phyloP scores from a whole-genome alignment of 331 rosid species.

The Pyracantha coccinea region DNA sequence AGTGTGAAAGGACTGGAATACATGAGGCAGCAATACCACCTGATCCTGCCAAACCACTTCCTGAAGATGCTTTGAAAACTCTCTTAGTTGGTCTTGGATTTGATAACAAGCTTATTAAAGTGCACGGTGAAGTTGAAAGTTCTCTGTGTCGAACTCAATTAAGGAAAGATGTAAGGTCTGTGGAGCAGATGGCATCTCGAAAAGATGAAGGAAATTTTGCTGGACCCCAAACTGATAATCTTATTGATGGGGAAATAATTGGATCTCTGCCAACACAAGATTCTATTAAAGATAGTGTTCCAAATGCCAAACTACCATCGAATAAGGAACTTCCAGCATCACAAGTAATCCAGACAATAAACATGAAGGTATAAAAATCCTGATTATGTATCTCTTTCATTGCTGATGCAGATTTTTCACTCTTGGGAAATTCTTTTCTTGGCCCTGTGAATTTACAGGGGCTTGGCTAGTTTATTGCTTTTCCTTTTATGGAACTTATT shows the following conservation, averaged over 20 bases:
- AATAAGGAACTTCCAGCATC: slow-evolving; percentile 35
- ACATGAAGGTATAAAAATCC: slow-evolving; percentile 38
- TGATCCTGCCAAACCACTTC: slow-evolving; percentile 60
- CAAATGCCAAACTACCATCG: slow-evolving; percentile 7
- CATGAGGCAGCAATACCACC: slow-evolving; percentile 36
- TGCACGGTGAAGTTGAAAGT: slow-evolving; percentile 35
- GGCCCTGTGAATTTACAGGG: not conserved
- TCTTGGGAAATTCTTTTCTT: not conserved
- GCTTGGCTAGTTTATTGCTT: not conserved
- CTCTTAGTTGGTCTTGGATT: slow-evolving; percentile 49
- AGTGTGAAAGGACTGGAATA: slow-evolving; percentile 57
- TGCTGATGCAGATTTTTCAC: not conserved
- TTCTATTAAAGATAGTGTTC: slow-evolving; percentile 29
- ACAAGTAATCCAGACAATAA: slow-evolving; percentile 21
- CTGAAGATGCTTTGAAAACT: slow-evolving; percentile 58
- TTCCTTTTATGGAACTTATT: not conserved
- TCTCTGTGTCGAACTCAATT: slow-evolving; percentile 28
- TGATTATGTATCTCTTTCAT: slow-evolving; percentile 9
- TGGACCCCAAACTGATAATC: slow-evolving; percentile 18
- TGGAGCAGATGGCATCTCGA: slow-evolving; percentile 17
- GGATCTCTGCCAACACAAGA: slow-evolving; percentile 44
- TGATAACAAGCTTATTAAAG: slow-evolving; percentile 34
- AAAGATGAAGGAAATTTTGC: slow-evolving; percentile 17
- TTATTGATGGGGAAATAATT: slow-evolving; percentile 21
- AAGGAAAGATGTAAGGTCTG: slow-evolving; percentile 38